Percentiles rank a stretch among this genome's conserved stretches.
These are phyloP conservation scores for Dentiscutata heterogama DNA, from an alignment of 371 early-diverging fungal genomes.

Conservation along the genomic window DNA sequence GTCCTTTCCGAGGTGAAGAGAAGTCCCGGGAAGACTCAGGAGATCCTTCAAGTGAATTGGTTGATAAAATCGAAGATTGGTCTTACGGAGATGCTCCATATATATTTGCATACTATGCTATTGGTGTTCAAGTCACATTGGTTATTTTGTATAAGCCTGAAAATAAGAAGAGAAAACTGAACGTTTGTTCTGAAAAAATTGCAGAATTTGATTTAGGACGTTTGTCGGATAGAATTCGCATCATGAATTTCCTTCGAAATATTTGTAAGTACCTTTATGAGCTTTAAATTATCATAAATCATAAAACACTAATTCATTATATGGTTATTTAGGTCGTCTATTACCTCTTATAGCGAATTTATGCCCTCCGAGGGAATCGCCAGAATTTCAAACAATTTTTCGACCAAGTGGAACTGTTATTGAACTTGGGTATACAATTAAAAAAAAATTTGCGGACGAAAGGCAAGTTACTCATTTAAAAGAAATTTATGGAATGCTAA, in stretches of 20 bases:
- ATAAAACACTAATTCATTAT: neutral
- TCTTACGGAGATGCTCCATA: slow-evolving; percentile 26
- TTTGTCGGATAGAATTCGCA: no score
- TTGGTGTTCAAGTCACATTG: slow-evolving; percentile 20
- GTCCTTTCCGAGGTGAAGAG: slow-evolving; percentile 34
- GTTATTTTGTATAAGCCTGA: neutral
- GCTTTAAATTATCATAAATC: slow-evolving; percentile 16
- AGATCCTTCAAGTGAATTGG: no score
- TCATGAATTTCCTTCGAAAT: no score
- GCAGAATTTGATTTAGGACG: slow-evolving; percentile 10
- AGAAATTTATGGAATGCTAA: no score
- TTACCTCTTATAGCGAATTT: slow-evolving; percentile 31
- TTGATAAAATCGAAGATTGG: neutral
- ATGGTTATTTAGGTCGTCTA: slow-evolving; percentile 34
- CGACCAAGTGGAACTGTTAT: slow-evolving; percentile 35
- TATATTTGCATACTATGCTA: no score
- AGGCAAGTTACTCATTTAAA: neutral
- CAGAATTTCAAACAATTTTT: slow-evolving; percentile 7
- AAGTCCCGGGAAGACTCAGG: slow-evolving; percentile 2
- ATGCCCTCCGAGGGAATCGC: slow-evolving; percentile 26
- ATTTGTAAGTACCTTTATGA: no score
- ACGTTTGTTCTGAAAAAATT: no score
- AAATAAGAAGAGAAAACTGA: neutral
- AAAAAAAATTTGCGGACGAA: slow-evolving; percentile 2
- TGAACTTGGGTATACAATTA: slow-evolving; percentile 21